Base-by-base conservation (phyloP, 768 basidiomycete species). In the Kwoniella pini region DNA sequence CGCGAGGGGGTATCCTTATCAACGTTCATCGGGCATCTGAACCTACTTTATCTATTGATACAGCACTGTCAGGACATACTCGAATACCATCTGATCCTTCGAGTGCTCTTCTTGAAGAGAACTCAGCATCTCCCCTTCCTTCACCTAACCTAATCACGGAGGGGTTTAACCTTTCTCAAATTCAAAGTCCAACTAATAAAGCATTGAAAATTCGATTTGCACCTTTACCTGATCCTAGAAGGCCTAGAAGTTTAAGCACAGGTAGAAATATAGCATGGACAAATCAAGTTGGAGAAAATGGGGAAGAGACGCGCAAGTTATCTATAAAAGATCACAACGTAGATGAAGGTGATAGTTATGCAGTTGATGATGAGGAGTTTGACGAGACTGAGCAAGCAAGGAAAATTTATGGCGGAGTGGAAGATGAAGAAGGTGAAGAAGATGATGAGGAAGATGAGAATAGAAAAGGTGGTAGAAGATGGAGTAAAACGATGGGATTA, bases 141-240 rank as follows among this genome's bases (percentile, higher is more conserved):
- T 36, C 33, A 36, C 33, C 33, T 36, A 36, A 36, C 33, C 33
- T 7, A 36, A 36, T 7, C n/a, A n/a, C n/a, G n/a, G n/a, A n/a
- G n/a, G n/a, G n/a, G n/a, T n/a, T n/a, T n/a, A n/a, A n/a, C n/a
- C n/a, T n/a, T n/a, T n/a, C n/a, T 36, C 33, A 36, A 15, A 36
- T 7, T 15, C 40, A 42, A 13, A 42, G n/a, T 42, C 40, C 7
- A 19, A 19, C 11, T 6, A 17, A 26, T n/a, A 50, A 45, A 40
- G 42, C 45, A 4, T 45, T 54, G 43, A 44, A 63, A 60, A 91
- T 93, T 60, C 85, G 88, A 62, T 93, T 93, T 64, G 91, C 91
- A 0, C 91, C 91, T 1, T 83, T 93, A 17, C 91, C 91, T 0
- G 87, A 89, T 67, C 88, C 89, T 1, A 82, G 84, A 22, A 82